Base-by-base conservation (phyloP, 768 basidiomycete genomes). In the Tephrocybe sp. region DNA sequence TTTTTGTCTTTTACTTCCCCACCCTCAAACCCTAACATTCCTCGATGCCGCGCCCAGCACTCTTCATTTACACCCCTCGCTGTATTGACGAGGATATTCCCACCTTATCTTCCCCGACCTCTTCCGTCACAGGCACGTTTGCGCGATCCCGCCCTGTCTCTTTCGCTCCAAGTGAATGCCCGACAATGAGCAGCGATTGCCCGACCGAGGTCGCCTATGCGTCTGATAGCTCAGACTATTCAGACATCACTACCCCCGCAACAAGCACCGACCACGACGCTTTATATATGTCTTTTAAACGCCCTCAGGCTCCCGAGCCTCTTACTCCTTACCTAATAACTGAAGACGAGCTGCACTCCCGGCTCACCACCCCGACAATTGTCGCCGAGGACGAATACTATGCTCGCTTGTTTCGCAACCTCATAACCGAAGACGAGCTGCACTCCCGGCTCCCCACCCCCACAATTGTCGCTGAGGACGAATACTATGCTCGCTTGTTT, bases 51-150 rank as follows among this genome's bases (percentile, higher is more conserved):
- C 13, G 12, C 5, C 23, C 48, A 21, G 19, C 45, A 11, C 16
- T 50, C 8, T 48, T 43, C 27, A 30, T 48, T 5, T 40, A 51
- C 47, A 40, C 38, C 31, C 41, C 52, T 12, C 36, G 41, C 22
- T 50, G 39, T 21, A 22, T 37, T 12, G 39, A 48, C 23, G 33
- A 45, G 13, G 33, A 48, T 25, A 23, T 27, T 16, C 47, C 42
- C 21, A 36, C 46, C 0, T 39, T 51, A 4, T 51, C 45, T 41
- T 59, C 58, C n/a, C 56, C 58, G 13, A 49, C 53, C n/a, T 59
- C 58, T 11, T 59, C 58, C 24, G 16, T 57, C 18, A 59, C 51
- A 44, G 56, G 48, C 2, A 47, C 52, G 31, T 59, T 57, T 37
- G 45, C 45, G 3, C 53, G 47, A 31, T 59, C 56, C 10, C 45